Base-by-base conservation (phyloP, 441 rosid genomes). In the Manihot esculenta region DNA sequence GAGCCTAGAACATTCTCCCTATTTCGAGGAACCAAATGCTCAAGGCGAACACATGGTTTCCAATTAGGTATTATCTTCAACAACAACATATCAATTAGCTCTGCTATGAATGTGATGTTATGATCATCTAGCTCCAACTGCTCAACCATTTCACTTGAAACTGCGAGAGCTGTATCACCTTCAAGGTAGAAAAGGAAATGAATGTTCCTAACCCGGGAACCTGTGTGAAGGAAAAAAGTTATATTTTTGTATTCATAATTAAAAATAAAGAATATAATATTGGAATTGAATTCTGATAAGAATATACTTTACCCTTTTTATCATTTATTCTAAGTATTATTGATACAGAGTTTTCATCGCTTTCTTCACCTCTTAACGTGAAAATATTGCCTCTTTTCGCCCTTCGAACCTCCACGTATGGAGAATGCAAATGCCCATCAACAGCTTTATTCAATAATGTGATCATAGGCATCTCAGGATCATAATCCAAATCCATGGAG, bases 131-230 rank as follows among this genome's bases (percentile, higher is more conserved):
- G 70, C 64, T 79, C 87, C 59, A 90, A 83, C 74, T 83, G 84
- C 74, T 83, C 87, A 62, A 83, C 86, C 96, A 90, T 90, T 80
- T 90, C 93, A 66, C 61, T 76, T 14, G 88, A 76, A 21, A 90
- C 77, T 9, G 84, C 81, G 12, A 68, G 49, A 33, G 87, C 83
- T 20, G 90, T 90, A 62, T 90, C 96, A 1, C 84, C 71, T 63
- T 85, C 77, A 59, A 83, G 85, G 77, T 77, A 82, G 74, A 84
- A 88, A 2, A 73, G 72, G 72, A 91, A 91, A 73, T 87, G 80
- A 17, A 91, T 77, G 41, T 80, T 86, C 64, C 82, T 82, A 42
- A 77, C 84, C 21, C 55, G 79, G 76, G 89, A 84, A 81, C 86
- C 74, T 38, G 54, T 21, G 73, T 58, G n/a, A 42, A 56, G 65